A percentile compares a stretch with the other conserved stretches of the same genome.
phyloP scores from a whole-genome alignment of 805 yeast genomes.

The Lipomyces lipofer region DNA sequence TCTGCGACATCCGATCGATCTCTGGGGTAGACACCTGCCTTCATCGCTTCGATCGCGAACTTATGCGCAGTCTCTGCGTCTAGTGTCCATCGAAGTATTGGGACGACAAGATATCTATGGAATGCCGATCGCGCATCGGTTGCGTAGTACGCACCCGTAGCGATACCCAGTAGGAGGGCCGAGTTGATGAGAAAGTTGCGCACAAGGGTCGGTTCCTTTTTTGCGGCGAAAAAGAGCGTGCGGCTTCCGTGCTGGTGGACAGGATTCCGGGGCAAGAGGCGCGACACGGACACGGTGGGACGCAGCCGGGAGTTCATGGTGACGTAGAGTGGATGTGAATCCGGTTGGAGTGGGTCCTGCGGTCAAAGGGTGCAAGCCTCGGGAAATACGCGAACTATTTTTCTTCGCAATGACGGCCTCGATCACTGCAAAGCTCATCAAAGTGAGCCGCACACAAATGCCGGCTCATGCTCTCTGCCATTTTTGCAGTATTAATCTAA shows the following conservation, averaged over 20 bases:
- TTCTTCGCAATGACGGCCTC: too few relatives aligned
- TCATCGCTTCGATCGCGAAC: conserved; percentile 69
- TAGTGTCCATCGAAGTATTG: conserved; percentile 64
- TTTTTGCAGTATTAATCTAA: too few relatives aligned
- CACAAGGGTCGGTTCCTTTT: conserved; percentile 20
- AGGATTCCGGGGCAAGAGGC: too few relatives aligned
- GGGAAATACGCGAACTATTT: too few relatives aligned
- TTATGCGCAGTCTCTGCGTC: conserved; percentile 87
- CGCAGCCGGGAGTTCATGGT: neutral
- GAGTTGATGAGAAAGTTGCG: conserved; percentile 28
- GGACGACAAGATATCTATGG: conserved; percentile 80
- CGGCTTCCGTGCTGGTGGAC: conserved; percentile 1
- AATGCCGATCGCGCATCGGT: conserved; percentile 79
- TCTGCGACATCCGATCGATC: conserved; percentile 46
- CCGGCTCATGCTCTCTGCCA: too few relatives aligned
- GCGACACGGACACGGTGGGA: too few relatives aligned
- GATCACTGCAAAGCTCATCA: too few relatives aligned
- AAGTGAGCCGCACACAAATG: too few relatives aligned
- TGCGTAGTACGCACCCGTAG: conserved; percentile 52
- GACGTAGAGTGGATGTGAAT: too few relatives aligned
- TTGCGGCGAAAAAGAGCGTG: conserved; percentile 3
- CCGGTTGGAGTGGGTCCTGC: too few relatives aligned
- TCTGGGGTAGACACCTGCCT: conserved; percentile 66
- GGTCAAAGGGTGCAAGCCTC: too few relatives aligned
- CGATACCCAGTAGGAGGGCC: conserved; percentile 23